These are phyloP conservation scores for Xenoacremonium recifei DNA, from an alignment of 2,329 filamentous ascomycete genomes.

Conservation along the genomic window DNA sequence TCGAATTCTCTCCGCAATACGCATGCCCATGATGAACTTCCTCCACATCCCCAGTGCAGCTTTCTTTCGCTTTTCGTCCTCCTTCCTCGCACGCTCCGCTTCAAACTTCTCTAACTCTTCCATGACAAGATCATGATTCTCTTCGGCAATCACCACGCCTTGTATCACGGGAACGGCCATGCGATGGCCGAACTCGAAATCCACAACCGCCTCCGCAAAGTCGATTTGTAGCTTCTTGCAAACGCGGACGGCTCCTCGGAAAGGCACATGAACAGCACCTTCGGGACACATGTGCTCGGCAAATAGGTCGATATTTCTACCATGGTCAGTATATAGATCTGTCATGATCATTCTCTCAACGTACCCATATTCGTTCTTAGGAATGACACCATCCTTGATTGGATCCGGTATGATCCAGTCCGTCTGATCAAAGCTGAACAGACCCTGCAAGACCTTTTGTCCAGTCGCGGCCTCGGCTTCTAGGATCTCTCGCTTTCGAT, in stretches of 20 bases:
- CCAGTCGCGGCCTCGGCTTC: slow-evolving; percentile 79
- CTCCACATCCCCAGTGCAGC: slow-evolving; percentile 75
- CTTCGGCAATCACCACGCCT: slow-evolving; percentile 83
- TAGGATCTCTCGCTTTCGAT: slow-evolving; percentile 83
- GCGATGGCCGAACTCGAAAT: slow-evolving; percentile 93
- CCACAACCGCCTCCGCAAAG: slow-evolving; percentile 90
- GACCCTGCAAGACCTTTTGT: slow-evolving; percentile 79
- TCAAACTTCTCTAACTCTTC: slow-evolving; percentile 79
- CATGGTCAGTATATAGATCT: too few relatives aligned
- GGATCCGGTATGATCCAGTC: slow-evolving; percentile 93
- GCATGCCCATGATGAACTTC: slow-evolving; percentile 80
- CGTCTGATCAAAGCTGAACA: slow-evolving; percentile 83
- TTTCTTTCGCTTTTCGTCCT: slow-evolving; percentile 79
- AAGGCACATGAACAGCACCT: slow-evolving; percentile 81
- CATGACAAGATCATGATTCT: slow-evolving; percentile 71
- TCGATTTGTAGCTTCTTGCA: slow-evolving; percentile 85
- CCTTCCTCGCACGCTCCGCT: slow-evolving; percentile 71
- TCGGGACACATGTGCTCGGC: slow-evolving; percentile 86
- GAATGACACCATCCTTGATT: slow-evolving; percentile 80
- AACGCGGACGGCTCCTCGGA: slow-evolving; percentile 71
- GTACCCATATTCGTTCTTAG: slow-evolving; percentile 84
- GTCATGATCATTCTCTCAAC: slow-evolving; percentile 20
- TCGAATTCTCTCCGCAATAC: slow-evolving; percentile 74
- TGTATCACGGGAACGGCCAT: slow-evolving; percentile 91
- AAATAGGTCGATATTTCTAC: slow-evolving; percentile 86